Conservation (phyloP, 441 rosid species). For the Breynia disticha region DNA sequence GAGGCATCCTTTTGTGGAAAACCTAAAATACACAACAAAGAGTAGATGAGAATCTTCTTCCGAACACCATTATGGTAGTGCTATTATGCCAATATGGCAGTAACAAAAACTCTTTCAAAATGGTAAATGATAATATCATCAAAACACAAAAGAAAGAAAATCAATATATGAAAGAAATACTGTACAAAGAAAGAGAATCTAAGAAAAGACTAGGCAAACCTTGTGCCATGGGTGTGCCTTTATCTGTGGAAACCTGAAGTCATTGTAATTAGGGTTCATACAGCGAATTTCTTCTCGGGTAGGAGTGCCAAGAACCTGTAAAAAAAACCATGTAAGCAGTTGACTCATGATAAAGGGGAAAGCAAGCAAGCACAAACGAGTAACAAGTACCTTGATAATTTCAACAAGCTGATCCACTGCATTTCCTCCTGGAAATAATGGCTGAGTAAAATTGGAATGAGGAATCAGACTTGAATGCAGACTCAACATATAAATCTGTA, state of each 20-base stretch:
- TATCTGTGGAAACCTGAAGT: conserved; percentile 93
- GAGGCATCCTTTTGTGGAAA: conserved; percentile 95
- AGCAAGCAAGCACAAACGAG: background rate
- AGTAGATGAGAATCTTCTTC: background rate
- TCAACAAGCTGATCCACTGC: conserved; percentile 98
- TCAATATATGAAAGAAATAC: background rate
- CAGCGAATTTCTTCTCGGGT: conserved; percentile 97
- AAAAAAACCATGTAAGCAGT: conserved; percentile 10
- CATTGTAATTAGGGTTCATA: conserved; percentile 95
- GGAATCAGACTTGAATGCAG: background rate
- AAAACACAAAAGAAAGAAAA: background rate
- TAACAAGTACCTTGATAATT: conserved; percentile 67
- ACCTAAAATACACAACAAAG: conserved; percentile 32
- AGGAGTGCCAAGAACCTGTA: conserved; percentile 96
- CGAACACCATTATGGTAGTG: background rate
- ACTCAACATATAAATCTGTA: no score
- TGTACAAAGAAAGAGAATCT: background rate
- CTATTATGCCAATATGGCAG: background rate
- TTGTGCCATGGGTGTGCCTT: conserved; percentile 99
- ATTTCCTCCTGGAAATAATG: conserved; percentile 95
- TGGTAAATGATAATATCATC: background rate
- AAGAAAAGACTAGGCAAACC: conserved; percentile 27
- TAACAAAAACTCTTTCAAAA: background rate
- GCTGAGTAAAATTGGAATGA: conserved; percentile 32
- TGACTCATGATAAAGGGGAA: conserved; percentile 2